Base-by-base conservation (phyloP, 306 rosid species). In the Mucuna pruriens region DNA sequence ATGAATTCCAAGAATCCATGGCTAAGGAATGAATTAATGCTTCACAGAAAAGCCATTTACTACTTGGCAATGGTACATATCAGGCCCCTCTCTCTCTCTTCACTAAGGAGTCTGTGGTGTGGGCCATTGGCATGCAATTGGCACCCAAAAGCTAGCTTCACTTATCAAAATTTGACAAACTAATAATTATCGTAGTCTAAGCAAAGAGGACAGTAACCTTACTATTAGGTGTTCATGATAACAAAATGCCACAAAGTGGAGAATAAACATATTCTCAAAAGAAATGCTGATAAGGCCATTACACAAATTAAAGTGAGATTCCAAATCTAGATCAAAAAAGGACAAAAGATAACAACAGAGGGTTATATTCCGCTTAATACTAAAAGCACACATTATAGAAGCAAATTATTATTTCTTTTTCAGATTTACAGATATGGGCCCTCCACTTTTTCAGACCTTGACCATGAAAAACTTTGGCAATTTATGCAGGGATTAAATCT, bases 11-110 rank as follows among this genome's bases (percentile, higher is more conserved):
- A 89, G 85, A 96, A 96, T 80, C 98, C 97, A 44, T 96, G 97
- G 99, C 91, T 96, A 83, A 92, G 99, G 90, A 92, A 96, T 82
- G 99, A 96, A 76, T 72, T 96, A 82, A 87, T 96, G 90, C 97
- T 96, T 79, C 89, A 88, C 6, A 86, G 87, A 89, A 96, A 93
- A 87, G 74, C 44, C 89, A 82, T 93, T 81, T 96, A 96, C 97
- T 96, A 96, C 91, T 26, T 93, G 26, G 84, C 99, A 60, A 96
- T 96, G 99, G 99, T 96, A 96, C 48, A 80, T 65, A 79, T 84
- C 64, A 69, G 74, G 38, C 82, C 77, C 83, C 68, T 33, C 49
- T 22, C 65, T 33, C 75, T 52, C 45, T 12, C 65, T 34, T 40
- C 12, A 20, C 16, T 71, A 31, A 70, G 78, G 62, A 85, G 74